phyloP scores from a whole-genome alignment of 2,329 filamentous ascomycete genomes.

The Chrysoporthe austroafricana region DNA sequence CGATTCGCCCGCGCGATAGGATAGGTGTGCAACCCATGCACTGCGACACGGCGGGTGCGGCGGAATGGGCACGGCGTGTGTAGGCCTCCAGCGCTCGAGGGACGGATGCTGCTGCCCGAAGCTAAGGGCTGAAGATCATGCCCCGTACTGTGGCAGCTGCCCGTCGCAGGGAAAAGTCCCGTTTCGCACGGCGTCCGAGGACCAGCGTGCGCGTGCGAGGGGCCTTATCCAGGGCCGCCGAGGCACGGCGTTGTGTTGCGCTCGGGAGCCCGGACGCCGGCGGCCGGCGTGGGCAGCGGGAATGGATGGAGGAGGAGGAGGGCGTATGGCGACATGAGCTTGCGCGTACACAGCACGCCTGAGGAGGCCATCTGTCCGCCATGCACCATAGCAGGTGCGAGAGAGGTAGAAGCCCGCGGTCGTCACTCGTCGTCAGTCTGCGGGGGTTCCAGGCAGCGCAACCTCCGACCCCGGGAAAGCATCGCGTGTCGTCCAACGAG shows the following conservation, averaged over 20 bases:
- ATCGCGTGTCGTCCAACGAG: constrained; percentile 16
- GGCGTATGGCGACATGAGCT: neutral
- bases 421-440: neutral
- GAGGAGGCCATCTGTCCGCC: neutral
- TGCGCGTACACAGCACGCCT: neutral
- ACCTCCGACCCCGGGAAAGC: constrained; percentile 1
- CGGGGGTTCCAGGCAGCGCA: constrained; percentile 1
- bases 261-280: constrained; percentile 6
- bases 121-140: constrained; percentile 11
- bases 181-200: neutral
- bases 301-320: neutral
- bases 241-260: constrained; percentile 1
- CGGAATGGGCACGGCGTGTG: neutral
- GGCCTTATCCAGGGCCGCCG: neutral
- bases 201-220: neutral
- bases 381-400: neutral
- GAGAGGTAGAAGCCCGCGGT: neutral
- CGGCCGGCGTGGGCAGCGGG: neutral
- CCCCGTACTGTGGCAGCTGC: constrained; percentile 10
- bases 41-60: constrained; percentile 2
- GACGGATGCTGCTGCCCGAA: constrained; percentile 8
- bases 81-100: neutral
- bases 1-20: neutral
- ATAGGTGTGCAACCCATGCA: neutral
- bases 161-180: constrained; percentile 6